Conservation (phyloP, 1,284 basidiomycete species). For the Irpex sp. region DNA sequence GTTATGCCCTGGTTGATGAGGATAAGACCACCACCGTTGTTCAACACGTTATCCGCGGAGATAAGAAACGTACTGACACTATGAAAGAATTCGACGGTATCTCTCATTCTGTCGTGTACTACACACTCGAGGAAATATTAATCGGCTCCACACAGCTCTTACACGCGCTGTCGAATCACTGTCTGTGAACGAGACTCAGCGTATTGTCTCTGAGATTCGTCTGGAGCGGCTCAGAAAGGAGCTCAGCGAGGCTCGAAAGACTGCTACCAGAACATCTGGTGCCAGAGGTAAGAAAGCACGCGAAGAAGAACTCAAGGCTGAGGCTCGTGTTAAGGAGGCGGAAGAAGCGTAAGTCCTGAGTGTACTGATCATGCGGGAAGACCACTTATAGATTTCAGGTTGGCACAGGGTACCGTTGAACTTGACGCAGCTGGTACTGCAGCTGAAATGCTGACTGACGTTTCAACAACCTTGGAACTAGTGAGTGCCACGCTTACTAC, state of each 20-base stretch:
- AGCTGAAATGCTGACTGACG: constrained; percentile 9
- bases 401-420: background rate
- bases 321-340: constrained; percentile 8
- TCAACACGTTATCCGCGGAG: constrained; percentile 9
- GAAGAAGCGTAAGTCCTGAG: constrained; percentile 5
- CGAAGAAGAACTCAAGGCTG: constrained; percentile 27
- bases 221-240: constrained; percentile 28
- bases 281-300: constrained; percentile 37
- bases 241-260: constrained; percentile 44
- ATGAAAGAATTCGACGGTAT: constrained; percentile 11
- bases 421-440: background rate
- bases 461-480: constrained; percentile 9
- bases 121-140: background rate
- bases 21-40: constrained; percentile 1
- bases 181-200: constrained; percentile 16
- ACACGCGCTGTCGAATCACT: constrained; percentile 13
- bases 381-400: background rate
- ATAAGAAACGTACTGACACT: constrained; percentile 5
- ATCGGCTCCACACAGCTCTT: constrained; percentile 8
- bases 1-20: background rate
- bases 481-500: background rate
- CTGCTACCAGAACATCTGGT: constrained; percentile 53
- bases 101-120: background rate
- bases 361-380: background rate
- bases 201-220: constrained; percentile 10